Conservation (phyloP, 257 asterid genomes). For the Plantago major region DNA sequence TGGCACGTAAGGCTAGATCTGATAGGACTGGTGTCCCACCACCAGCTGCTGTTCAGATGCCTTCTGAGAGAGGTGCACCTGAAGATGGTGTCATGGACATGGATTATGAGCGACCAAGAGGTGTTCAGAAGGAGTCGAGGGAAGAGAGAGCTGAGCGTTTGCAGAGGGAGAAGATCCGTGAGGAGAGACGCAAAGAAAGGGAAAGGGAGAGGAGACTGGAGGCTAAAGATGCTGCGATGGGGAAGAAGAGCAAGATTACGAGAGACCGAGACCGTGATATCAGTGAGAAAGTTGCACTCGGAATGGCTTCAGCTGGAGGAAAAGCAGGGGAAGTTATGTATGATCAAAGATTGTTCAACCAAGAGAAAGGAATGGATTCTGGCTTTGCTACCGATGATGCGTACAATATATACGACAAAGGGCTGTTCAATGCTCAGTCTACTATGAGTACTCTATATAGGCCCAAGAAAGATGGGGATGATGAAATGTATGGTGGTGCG, state of each 20-base stretch:
- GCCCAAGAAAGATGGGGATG: slow-evolving; percentile 78
- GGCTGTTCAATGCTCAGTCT: slow-evolving; percentile 62
- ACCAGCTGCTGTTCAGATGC: slow-evolving; percentile 41
- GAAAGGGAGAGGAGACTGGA: slow-evolving; percentile 87
- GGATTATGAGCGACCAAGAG: slow-evolving; percentile 62
- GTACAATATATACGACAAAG: slow-evolving; percentile 78
- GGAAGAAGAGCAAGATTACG: slow-evolving; percentile 85
- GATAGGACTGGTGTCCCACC: slow-evolving; percentile 73
- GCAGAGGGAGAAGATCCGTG: slow-evolving; percentile 79
- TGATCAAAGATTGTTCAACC: slow-evolving; percentile 82
- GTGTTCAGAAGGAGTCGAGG: slow-evolving; percentile 51
- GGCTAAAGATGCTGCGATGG: slow-evolving; percentile 87
- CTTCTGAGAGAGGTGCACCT: slow-evolving; percentile 59
- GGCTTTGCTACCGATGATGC: slow-evolving; percentile 79
- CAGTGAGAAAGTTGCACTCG: slow-evolving; percentile 87
- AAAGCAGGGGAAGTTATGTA: slow-evolving; percentile 78
- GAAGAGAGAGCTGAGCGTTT: slow-evolving; percentile 65
- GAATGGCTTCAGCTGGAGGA: slow-evolving; percentile 68
- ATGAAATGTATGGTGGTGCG: slow-evolving; percentile 81
- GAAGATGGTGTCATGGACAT: slow-evolving; percentile 43
- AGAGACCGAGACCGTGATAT: slow-evolving; percentile 86
- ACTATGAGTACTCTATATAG: slow-evolving; percentile 70
- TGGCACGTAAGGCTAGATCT: slow-evolving; percentile 86
- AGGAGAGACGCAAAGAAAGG: slow-evolving; percentile 82
- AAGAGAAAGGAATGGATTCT: slow-evolving; percentile 91